A percentile compares a stretch with the other conserved stretches of the same genome.
phyloP scores from a whole-genome alignment of 345 rosid species.

The Hypericum androsaemum region DNA sequence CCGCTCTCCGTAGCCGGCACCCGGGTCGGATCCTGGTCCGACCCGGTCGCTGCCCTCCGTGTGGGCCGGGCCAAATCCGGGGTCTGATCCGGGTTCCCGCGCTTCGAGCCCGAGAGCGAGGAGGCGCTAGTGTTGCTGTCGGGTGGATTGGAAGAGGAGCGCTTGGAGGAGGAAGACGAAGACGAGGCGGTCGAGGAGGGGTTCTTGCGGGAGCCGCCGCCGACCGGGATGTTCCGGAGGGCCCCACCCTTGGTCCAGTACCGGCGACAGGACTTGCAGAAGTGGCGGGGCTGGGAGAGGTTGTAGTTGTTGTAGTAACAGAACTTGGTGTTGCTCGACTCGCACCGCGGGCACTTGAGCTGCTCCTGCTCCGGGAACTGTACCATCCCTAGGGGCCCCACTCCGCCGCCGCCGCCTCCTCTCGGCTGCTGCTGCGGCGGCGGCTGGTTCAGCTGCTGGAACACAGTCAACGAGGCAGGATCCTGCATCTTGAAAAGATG shows the following conservation, averaged over 20 bases:
- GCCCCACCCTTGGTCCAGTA: slow-evolving; percentile 97
- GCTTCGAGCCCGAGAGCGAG: slow-evolving; percentile 12
- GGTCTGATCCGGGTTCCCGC: slow-evolving; percentile 18
- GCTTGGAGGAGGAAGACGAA: slow-evolving; percentile 17
- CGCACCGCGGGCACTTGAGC: slow-evolving; percentile 67
- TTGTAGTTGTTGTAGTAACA: slow-evolving; percentile 96
- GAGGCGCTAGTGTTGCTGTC: too few relatives aligned
- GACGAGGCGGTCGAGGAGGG: too few relatives aligned
- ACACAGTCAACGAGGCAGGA: too few relatives aligned
- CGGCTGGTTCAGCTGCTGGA: not conserved
- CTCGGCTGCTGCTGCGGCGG: not conserved
- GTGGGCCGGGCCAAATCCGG: slow-evolving; percentile 15
- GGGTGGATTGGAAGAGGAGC: slow-evolving; percentile 20
- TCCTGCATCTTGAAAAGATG: not conserved
- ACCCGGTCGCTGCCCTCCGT: slow-evolving; percentile 16
- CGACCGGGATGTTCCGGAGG: slow-evolving; percentile 84
- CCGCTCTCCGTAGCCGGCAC: slow-evolving; percentile 34
- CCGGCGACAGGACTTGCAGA: slow-evolving; percentile 79
- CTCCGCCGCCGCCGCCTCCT: not conserved
- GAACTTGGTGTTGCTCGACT: slow-evolving; percentile 76
- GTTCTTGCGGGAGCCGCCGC: slow-evolving; percentile 74
- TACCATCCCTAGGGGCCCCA: slow-evolving; percentile 19
- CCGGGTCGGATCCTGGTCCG: slow-evolving; percentile 31
- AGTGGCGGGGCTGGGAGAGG: slow-evolving; percentile 77
- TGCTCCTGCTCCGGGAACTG: slow-evolving; percentile 75